phyloP scores from a whole-genome alignment of 352 stramenopile genomes.

The Phytophthora sp. region DNA sequence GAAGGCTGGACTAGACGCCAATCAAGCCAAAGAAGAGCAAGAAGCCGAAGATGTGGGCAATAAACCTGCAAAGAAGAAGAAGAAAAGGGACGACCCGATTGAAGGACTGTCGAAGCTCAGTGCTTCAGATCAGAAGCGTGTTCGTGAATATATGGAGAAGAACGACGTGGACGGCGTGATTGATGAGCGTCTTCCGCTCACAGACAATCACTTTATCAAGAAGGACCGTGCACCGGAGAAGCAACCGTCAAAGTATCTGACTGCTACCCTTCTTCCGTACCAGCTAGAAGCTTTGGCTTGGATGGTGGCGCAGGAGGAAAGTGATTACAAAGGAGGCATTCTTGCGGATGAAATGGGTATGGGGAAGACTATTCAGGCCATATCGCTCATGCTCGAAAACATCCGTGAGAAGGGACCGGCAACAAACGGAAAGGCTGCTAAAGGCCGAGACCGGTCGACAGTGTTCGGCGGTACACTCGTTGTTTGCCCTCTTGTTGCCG shows the following conservation, averaged over 20 bases:
- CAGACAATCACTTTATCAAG: constrained; percentile 76
- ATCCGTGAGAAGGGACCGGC: constrained; percentile 34
- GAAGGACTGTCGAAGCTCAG: constrained; percentile 51
- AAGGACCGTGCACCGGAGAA: constrained; percentile 73
- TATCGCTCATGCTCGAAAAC: constrained; percentile 96
- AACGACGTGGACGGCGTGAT: constrained; percentile 58
- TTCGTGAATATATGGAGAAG: constrained; percentile 62
- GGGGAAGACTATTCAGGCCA: constrained; percentile 98
- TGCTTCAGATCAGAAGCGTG: constrained; percentile 48
- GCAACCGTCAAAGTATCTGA: constrained; percentile 79
- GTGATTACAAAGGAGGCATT: constrained; percentile 93
- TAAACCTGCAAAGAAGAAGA: constrained; percentile 18
- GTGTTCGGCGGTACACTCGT: constrained; percentile 93
- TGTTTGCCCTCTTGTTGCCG: constrained; percentile 96
- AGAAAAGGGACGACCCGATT: constrained; percentile 45
- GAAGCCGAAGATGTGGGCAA: constrained; percentile 19
- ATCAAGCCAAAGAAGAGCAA: constrained; percentile 22
- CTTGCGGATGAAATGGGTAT: constrained; percentile 99
- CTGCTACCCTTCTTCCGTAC: constrained; percentile 96
- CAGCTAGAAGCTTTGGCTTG: constrained; percentile 97
- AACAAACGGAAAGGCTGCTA: constrained; percentile 26
- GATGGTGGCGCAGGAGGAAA: constrained; percentile 93
- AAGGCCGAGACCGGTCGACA: constrained; percentile 9
- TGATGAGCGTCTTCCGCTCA: constrained; percentile 73
- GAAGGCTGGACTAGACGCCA: constrained; percentile 19